Evolutionary conservation across 2,329 filamentous ascomycete species (phyloP).

Genomic region (Alternaria dauci): DNA sequence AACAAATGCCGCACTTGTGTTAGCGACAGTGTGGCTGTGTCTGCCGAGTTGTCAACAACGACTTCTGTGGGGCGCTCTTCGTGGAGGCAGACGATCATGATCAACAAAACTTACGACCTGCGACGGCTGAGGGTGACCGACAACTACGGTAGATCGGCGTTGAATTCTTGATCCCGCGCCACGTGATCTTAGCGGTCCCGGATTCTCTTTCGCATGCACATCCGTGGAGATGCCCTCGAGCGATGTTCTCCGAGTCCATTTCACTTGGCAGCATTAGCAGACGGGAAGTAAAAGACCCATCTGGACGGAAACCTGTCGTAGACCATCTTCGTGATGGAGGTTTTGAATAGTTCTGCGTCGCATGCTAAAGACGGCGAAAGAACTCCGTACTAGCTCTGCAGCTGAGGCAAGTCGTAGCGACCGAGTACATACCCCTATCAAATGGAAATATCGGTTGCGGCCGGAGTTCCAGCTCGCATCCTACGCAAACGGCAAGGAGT

Average conservation of each 20-base stretch:
- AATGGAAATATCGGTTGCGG: background rate
- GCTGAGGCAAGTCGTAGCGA: background rate
- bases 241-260: conserved; percentile 3
- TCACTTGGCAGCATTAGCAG: conserved; percentile 4
- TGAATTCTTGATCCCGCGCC: conserved; percentile 12
- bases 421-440: background rate
- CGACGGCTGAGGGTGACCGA: conserved; percentile 3
- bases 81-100: conserved; percentile 3
- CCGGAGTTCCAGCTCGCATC: background rate
- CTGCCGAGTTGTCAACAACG: conserved; percentile 4
- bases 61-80: background rate
- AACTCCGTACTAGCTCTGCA: background rate
- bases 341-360: background rate
- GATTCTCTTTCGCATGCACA: conserved; percentile 12
- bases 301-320: background rate
- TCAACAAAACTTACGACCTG: conserved; percentile 1
- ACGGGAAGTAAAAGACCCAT: conserved; percentile 2
- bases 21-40: background rate
- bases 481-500: background rate
- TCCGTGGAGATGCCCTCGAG: background rate
- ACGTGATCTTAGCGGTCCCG: conserved; percentile 13
- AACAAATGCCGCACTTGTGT: background rate
- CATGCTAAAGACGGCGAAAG: background rate
- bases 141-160: background rate
- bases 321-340: background rate